A percentile compares a stretch with the other conserved stretches of the same genome.
Conservation (phyloP, 768 basidiomycete species). For the Boletus speciosus region DNA sequence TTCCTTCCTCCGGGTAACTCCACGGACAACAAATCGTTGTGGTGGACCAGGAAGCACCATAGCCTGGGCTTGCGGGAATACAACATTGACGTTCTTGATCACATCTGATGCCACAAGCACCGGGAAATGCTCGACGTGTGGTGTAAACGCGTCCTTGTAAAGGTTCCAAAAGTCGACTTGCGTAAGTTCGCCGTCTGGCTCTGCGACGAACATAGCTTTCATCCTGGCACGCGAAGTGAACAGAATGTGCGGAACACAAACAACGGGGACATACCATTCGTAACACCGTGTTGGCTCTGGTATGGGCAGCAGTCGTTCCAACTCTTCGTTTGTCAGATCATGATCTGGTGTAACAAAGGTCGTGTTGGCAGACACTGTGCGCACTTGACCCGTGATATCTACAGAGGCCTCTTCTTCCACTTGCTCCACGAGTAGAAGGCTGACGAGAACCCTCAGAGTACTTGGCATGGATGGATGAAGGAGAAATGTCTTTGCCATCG, state of each 20-base stretch:
- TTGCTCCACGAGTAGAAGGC: constrained; percentile 67
- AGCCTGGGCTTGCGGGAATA: constrained; percentile 83
- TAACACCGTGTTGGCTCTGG: constrained; percentile 78
- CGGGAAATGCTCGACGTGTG: constrained; percentile 51
- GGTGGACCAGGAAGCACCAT: constrained; percentile 75
- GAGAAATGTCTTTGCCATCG: constrained; percentile 76
- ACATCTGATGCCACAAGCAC: constrained; percentile 86
- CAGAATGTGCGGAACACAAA: neutral
- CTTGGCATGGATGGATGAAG: constrained; percentile 67
- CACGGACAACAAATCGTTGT: constrained; percentile 83
- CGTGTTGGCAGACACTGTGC: constrained; percentile 54
- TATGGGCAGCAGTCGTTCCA: constrained; percentile 53
- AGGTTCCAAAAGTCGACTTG: constrained; percentile 96
- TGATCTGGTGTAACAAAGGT: constrained; percentile 51
- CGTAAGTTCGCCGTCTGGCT: constrained; percentile 75
- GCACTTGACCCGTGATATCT: constrained; percentile 58
- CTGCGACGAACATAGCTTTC: constrained; percentile 79
- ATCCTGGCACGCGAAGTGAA: constrained; percentile 59
- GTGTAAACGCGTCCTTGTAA: constrained; percentile 80
- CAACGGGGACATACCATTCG: constrained; percentile 57
- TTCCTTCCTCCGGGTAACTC: constrained; percentile 70
- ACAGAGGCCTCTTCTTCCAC: constrained; percentile 61
- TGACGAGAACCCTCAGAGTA: constrained; percentile 64
- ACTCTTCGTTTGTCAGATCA: constrained; percentile 68
- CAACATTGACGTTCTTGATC: constrained; percentile 85